phyloP scores from a whole-genome alignment of 2,329 filamentous ascomycete species.

The Alternaria brassicae region DNA sequence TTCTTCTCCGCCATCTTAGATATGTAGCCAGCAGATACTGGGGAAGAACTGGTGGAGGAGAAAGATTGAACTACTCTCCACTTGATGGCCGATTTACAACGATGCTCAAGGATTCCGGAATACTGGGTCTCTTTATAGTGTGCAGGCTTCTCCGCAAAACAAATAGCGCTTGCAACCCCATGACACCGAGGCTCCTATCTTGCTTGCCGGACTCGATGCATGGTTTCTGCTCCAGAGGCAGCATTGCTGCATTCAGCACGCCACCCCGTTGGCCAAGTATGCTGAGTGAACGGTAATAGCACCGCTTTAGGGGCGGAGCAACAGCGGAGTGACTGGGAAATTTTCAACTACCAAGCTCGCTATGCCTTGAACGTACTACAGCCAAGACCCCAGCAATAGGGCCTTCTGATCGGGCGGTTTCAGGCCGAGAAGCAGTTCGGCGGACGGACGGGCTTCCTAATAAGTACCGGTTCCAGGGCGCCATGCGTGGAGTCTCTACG shows the following conservation, averaged over 20 bases:
- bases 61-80: slow-evolving; percentile 8
- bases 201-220: slow-evolving; percentile 24
- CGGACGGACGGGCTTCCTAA: slow-evolving; percentile 23
- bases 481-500: not conserved
- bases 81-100: slow-evolving; percentile 4
- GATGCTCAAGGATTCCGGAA: slow-evolving; percentile 18
- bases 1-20: slow-evolving; percentile 30
- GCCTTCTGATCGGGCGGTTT: slow-evolving; percentile 21
- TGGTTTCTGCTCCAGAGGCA: slow-evolving; percentile 12
- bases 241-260: slow-evolving; percentile 14
- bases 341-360: not conserved
- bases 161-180: slow-evolving; percentile 9
- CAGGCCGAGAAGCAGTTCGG: slow-evolving; percentile 22
- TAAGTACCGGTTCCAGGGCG: slow-evolving; percentile 15
- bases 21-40: not conserved
- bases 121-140: slow-evolving; percentile 34
- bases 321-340: slow-evolving; percentile 1
- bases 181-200: slow-evolving; percentile 27
- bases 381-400: slow-evolving; percentile 8
- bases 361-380: slow-evolving; percentile 1
- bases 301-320: slow-evolving; percentile 15
- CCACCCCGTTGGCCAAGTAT: slow-evolving; percentile 32
- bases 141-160: slow-evolving; percentile 36
- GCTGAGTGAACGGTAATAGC: slow-evolving; percentile 22
- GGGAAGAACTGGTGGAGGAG: slow-evolving; percentile 1